Evolutionary conservation across 1,284 basidiomycete species (phyloP), one percentile per base, ranked within the genome.

Genomic region (Austroboletus niveus): DNA sequence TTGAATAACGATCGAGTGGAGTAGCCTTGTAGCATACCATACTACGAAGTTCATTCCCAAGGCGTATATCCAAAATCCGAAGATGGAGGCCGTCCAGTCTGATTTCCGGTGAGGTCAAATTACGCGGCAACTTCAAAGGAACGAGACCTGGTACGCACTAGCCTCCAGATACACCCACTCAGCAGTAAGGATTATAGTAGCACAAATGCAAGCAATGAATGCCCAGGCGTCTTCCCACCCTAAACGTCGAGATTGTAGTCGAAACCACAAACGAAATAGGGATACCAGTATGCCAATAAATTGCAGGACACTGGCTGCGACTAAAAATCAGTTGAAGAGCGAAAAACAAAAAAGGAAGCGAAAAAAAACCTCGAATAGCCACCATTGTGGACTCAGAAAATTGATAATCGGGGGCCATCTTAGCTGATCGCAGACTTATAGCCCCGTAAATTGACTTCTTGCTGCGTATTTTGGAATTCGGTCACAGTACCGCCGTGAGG

Each of bases 221-320:
- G 63, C 59, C 51, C 52, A 65, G 7, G 51, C 51, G 22, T 67
- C 65, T 30, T 63, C 63, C 52, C 61, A 53, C 61, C 63, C 54
- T 15, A 64, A 47, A 9, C 51, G 53, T 50, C 35, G 48, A 30
- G 64, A 57, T 41, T 39, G 30, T 22, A 53, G 27, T 11, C 59
- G 53, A 20, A 54, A 60, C 49, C 52, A 61, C 43, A 60, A 45
- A 20, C 60, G 62, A 48, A 60, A 57, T 24, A 62, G 15, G 1
- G 51, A 48, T 4, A 49, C 15, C 11, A 58, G 9, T 45, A 64
- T 51, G 29, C 53, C 59, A 22, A 61, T 31, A n/a, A 42, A 38
- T 36, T 53, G 52, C 31, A 49, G n/a, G 34, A 51, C 48, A 32
- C 53, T 59, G 17, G 42, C 44, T 22, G 17, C 35, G 8, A 44